Conservation (phyloP, 2,329 filamentous ascomycete genomes). For the Apiospora arundinis region DNA sequence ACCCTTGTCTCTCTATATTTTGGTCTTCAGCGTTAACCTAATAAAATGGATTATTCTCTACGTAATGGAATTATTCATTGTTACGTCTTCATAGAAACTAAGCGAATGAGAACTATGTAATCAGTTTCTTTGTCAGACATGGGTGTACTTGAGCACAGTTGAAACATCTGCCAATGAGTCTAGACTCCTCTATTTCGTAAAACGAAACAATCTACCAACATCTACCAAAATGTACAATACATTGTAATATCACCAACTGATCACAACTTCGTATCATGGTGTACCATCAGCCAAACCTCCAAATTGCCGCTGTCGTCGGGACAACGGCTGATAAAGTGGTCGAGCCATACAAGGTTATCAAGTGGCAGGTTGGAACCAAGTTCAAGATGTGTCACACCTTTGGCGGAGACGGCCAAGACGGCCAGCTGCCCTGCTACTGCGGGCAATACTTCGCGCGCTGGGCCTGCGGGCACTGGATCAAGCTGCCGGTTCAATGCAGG, state of each 20-base stretch:
- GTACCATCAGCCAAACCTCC: background rate
- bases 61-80: too few species aligned
- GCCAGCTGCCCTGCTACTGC: background rate
- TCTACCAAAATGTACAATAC: background rate
- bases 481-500: background rate
- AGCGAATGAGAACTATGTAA: too few species aligned
- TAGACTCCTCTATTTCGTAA: background rate
- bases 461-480: background rate
- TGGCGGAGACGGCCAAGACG: background rate
- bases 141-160: too few species aligned
- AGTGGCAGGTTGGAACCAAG: background rate
- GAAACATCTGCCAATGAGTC: background rate
- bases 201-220: background rate
- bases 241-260: too few species aligned
- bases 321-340: background rate
- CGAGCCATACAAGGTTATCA: background rate
- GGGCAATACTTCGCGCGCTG: background rate
- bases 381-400: background rate
- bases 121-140: too few species aligned
- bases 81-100: too few species aligned
- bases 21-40: too few species aligned
- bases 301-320: background rate
- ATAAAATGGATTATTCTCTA: too few species aligned
- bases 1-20: too few species aligned
- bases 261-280: too few species aligned